phyloP scores from a whole-genome alignment of 2,329 filamentous ascomycete genomes.

The Byssoonygena ceratinophila region DNA sequence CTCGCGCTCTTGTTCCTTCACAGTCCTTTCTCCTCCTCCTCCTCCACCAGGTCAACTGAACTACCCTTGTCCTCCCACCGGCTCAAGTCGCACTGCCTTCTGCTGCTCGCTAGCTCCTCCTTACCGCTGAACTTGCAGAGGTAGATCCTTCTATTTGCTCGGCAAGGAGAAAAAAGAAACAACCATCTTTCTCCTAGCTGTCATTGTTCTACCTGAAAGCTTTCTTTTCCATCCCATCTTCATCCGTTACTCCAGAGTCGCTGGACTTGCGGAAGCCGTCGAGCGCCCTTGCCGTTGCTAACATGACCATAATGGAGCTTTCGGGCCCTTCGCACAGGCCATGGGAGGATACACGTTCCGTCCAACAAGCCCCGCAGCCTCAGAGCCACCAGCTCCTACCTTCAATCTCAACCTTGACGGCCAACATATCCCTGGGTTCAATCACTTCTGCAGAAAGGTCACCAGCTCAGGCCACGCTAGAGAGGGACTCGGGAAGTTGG shows the following conservation, averaged over 20 bases:
- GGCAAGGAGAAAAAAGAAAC: neutral
- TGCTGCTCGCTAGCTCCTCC: slow-evolving; percentile 7
- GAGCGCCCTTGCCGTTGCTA: neutral
- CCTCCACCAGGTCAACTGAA: neutral
- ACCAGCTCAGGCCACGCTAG: slow-evolving; percentile 35
- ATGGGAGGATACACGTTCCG: slow-evolving; percentile 33
- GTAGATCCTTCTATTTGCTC: neutral
- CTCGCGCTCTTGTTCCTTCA: slow-evolving; percentile 8
- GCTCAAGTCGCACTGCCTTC: slow-evolving; percentile 2
- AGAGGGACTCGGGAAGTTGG: slow-evolving; percentile 51
- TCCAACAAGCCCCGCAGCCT: slow-evolving; percentile 33
- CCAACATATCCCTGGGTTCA: slow-evolving; percentile 30
- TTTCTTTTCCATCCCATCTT: neutral
- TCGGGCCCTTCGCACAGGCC: slow-evolving; percentile 34
- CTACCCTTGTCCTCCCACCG: slow-evolving; percentile 7
- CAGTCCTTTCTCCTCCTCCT: slow-evolving; percentile 4
- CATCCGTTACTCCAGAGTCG: neutral
- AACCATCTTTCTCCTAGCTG: neutral
- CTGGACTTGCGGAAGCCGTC: neutral
- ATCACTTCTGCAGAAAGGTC: slow-evolving; percentile 32
- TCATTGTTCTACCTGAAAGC: neutral
- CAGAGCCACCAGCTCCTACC: slow-evolving; percentile 35
- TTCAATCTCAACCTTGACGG: slow-evolving; percentile 40
- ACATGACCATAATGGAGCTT: slow-evolving; percentile 29
- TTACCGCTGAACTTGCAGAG: neutral